Evolutionary conservation across 305 asterid species (phyloP), one percentile per base, ranked within the genome.

Genomic region (Plantago rigida): DNA sequence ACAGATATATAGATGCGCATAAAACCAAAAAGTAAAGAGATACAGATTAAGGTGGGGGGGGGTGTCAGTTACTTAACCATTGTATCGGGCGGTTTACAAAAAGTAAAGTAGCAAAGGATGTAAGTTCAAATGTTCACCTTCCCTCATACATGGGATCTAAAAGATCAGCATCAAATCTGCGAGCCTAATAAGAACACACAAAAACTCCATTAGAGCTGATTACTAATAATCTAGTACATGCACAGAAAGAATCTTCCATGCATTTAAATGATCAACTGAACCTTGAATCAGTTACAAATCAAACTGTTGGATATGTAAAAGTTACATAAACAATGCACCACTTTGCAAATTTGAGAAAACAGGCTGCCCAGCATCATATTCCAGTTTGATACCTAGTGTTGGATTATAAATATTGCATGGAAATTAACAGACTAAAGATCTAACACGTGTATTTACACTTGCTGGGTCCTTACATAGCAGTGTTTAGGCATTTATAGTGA

Each of bases 81-180:
- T 29, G 34, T 29, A 29, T 1, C 34, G 5, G 5, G 3, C 34
- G 5, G 34, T 2, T 2, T 29, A 29, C 5, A 29, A 3, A 29
- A 29, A 29, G 34, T 29, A 4, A 4, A 29, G n/a, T n/a, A 54
- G 46, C 19, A 17, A 17, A 17, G 19, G 19, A 17, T 17, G 19
- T 17, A 62, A 42, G 48, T 26, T 42, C 11, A 60, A 63, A 56
- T 65, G 41, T 69, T 69, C 39, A 90, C 97, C 94, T 87, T 76
- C 78, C 85, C 84, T 91, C 78, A 46, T 91, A 91, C 98, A 91
- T 91, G 39, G 83, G 90, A 71, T 91, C 60, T 66, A 91, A 78
- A 58, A 70, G 80, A 61, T 63, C 80, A 31, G 65, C 44, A 69
- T 86, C 86, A 69, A 78, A 87, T 74, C 74, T 78, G 68, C 86